Evolutionary conservation across 2,329 filamentous ascomycete species (phyloP), one percentile per base, ranked within the genome.

Genomic region (Diplodia scrobiculata): DNA sequence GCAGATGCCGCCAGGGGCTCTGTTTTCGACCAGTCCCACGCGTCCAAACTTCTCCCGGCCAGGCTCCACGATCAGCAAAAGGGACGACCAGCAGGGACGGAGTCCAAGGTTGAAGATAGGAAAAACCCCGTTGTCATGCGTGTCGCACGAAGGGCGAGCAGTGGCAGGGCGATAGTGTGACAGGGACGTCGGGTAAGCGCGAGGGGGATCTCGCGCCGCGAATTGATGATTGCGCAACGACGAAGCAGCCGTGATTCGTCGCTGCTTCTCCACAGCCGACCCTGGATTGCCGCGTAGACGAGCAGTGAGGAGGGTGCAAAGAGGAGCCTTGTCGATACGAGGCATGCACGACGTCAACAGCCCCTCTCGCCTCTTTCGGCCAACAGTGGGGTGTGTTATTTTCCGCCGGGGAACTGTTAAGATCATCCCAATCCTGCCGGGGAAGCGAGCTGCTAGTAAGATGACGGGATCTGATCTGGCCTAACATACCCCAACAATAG

Each of bases 321-420:
- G 36, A 45, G 2, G 41, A 45, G 41, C 41, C 25, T 48, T 19
- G 38, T 29, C 29, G 21, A 19, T 60, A 41, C 34, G 54, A 27
- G 55, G 17, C 25, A 29, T 17, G 27, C 25, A 7, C 27, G 13
- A 34, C n/a, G 4, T 13, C n/a, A 27, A 29, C 25, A 45, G 19
- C 53, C 5, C 6, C 17, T 36, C 27, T 36, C 27, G 25, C 11
- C 38, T 41, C 38, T 59, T 32, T 34, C 55, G 38, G 55, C 25
- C 38, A 47, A 11, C 4, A 48, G 55, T 60, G 36, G 55, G 27
- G 32, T 38, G 13, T 6, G 3, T 60, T 58, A 25, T 54, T 10
- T 41, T 47, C 38, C 25, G 38, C 21, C 45, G 55, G 55, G 21
- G 38, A 48, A 60, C 48, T 48, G 38, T 48, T 60, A 60, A 48